Evolutionary conservation across 2,329 filamentous ascomycete species (phyloP), one percentile per base, ranked within the genome.

Genomic region (Sporothrix protearum): DNA sequence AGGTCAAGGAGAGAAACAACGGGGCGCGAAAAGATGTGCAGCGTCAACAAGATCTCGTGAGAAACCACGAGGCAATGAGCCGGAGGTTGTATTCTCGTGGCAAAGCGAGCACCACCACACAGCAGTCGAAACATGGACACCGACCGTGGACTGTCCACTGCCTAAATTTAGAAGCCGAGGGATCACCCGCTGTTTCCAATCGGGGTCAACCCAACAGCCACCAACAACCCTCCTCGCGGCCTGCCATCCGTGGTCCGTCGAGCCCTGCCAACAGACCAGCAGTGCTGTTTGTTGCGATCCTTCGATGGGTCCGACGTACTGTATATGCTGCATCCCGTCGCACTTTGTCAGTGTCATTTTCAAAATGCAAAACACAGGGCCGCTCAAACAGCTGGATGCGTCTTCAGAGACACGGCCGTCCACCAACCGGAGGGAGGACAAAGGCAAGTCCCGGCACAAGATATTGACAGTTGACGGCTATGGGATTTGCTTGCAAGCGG

Each of bases 91-190:
- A 7, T 45, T 33, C 36, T 45, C 59, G 36, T 64, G 57, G 33
- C 33, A 25, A 25, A 25, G 57, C 36, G 57, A 63, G 36, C 19
- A 25, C 33, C n/a, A 28, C 59, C 30, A 25, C 45, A 64, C 25
- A 22, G 33, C 63, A 49, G 45, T 66, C 63, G 39, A 47, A 66
- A 66, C 63, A 49, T 49, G 63, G 42, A 16, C 22, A 10, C 36
- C 10, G 59, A 42, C 10, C 10, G 22, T n/a, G 47, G 19, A 51
- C 22, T 45, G 51, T 66, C 22, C 25, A 49, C 10, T n/a, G 39
- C 25, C 68, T 69, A 69, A 61, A 59, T 69, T 61, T 69, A 69
- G 67, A 47, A 69, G 51, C 67, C 51, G 67, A 47, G 19, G 28
- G 25, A 22, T 14, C 45, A 55, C 42, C 45, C 33, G 33, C 12